phyloP scores from a whole-genome alignment of 306 rosid species.

The Carpinus fangiana region DNA sequence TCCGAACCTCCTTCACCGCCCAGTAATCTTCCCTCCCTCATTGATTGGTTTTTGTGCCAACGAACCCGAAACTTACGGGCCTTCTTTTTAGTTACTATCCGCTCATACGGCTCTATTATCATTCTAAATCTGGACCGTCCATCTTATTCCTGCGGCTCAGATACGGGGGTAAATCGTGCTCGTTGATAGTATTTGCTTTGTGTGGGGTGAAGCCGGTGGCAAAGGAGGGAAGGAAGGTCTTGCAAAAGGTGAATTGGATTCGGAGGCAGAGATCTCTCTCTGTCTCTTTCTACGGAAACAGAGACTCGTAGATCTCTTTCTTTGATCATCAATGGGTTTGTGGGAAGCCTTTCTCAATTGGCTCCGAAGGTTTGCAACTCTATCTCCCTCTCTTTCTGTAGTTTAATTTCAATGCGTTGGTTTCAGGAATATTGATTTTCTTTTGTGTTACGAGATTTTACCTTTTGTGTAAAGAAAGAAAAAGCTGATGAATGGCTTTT shows the following conservation, averaged over 20 bases:
- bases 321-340: constrained; percentile 57
- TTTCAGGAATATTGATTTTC: not conserved
- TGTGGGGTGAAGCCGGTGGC: constrained; percentile 1
- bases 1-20: not conserved
- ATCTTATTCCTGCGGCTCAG: not conserved
- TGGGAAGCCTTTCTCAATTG: constrained; percentile 89
- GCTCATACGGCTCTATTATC: not conserved
- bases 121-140: not conserved
- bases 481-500: not conserved
- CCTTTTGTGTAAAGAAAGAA: not conserved
- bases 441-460: not conserved
- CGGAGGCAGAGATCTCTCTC: constrained; percentile 20
- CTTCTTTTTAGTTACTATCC: not conserved
- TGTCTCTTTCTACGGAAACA: constrained; percentile 24
- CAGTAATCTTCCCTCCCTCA: not conserved
- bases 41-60: not conserved
- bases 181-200: constrained; percentile 9
- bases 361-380: constrained; percentile 64
- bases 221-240: constrained; percentile 23
- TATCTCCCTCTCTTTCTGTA: constrained; percentile 1
- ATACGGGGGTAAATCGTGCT: not conserved
- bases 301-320: constrained; percentile 38
- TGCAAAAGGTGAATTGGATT: constrained; percentile 25
- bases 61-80: not conserved
- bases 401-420: not conserved